Conservation (phyloP, 257 asterid species). For the Rehmannia glutinosa region DNA sequence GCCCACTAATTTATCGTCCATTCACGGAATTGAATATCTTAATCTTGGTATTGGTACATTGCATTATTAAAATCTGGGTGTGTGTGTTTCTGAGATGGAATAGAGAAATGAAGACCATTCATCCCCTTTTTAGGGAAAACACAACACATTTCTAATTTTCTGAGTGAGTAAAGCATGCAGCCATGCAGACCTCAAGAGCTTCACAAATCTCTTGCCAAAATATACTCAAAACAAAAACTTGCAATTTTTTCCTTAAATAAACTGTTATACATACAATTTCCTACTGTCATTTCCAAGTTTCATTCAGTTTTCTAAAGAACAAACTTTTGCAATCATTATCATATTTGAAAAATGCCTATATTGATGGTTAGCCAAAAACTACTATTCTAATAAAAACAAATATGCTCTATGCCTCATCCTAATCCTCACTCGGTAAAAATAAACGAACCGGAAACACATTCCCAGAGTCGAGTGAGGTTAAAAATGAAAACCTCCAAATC, state of each 20-base stretch:
- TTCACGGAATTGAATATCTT: no score
- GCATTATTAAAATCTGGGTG: no score
- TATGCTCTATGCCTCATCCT: not conserved
- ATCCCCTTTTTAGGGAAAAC: no score
- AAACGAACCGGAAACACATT: slow-evolving; percentile 5
- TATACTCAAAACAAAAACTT: not conserved
- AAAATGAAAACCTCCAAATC: slow-evolving; percentile 70
- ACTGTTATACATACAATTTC: slow-evolving; percentile 18
- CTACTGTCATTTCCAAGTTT: not conserved
- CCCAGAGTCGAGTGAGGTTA: slow-evolving; percentile 18
- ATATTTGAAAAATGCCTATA: no score
- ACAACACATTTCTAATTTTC: no score
- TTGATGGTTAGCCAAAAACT: slow-evolving; percentile 27
- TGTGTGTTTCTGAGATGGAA: no score
- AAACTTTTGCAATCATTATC: slow-evolving; percentile 6
- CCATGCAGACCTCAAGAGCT: no score
- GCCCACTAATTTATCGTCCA: no score
- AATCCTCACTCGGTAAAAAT: not conserved
- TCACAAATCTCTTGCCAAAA: no score
- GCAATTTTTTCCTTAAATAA: not conserved
- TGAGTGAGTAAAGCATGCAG: no score
- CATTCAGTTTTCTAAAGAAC: slow-evolving; percentile 5
- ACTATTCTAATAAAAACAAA: slow-evolving; percentile 1
- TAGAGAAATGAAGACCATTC: no score
- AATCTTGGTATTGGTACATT: no score